phyloP scores from a whole-genome alignment of 78 protist genomes.

The Anaeramoeba flamelloides region DNA sequence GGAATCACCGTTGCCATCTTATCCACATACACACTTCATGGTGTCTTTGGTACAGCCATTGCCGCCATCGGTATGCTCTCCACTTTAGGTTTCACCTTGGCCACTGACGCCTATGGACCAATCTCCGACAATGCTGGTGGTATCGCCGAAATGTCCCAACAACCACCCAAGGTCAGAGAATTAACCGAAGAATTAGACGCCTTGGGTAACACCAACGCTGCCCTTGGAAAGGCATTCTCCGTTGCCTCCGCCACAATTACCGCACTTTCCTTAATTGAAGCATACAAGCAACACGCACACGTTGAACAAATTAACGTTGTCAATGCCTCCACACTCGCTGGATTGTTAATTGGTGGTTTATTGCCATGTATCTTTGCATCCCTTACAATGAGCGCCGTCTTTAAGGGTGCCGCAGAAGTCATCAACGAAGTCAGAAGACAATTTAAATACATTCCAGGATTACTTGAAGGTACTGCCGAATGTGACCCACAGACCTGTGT shows the following conservation, averaged over 20 bases:
- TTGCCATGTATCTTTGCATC: slow-evolving; percentile 49
- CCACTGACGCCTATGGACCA: slow-evolving; percentile 51
- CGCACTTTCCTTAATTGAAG: slow-evolving; percentile 43
- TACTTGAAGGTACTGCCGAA: slow-evolving; percentile 9
- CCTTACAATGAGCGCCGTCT: slow-evolving; percentile 47
- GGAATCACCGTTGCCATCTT: slow-evolving; percentile 15
- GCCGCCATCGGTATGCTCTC: slow-evolving; percentile 44
- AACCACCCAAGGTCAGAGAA: slow-evolving; percentile 19
- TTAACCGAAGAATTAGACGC: slow-evolving; percentile 50
- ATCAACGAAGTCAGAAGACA: slow-evolving; percentile 40
- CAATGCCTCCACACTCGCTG: slow-evolving; percentile 19
- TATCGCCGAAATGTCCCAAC: slow-evolving; percentile 39
- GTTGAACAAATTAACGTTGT: slow-evolving; percentile 14
- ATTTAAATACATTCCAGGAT: slow-evolving; percentile 19
- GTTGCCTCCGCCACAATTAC: slow-evolving; percentile 47
- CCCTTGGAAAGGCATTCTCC: slow-evolving; percentile 57
- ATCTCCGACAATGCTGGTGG: slow-evolving; percentile 58
- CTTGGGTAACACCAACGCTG: slow-evolving; percentile 59
- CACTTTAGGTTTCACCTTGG: slow-evolving; percentile 34
- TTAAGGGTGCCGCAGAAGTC: slow-evolving; percentile 41
- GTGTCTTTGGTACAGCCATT: slow-evolving; percentile 42
- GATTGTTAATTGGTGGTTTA: slow-evolving; percentile 43
- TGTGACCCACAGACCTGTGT: slow-evolving; percentile 33
- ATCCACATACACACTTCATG: slow-evolving; percentile 6
- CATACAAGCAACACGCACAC: slow-evolving; percentile 21